Evolutionary conservation across 2,329 filamentous ascomycete genomes (phyloP).

Genomic region (Clathrospora elynae): DNA sequence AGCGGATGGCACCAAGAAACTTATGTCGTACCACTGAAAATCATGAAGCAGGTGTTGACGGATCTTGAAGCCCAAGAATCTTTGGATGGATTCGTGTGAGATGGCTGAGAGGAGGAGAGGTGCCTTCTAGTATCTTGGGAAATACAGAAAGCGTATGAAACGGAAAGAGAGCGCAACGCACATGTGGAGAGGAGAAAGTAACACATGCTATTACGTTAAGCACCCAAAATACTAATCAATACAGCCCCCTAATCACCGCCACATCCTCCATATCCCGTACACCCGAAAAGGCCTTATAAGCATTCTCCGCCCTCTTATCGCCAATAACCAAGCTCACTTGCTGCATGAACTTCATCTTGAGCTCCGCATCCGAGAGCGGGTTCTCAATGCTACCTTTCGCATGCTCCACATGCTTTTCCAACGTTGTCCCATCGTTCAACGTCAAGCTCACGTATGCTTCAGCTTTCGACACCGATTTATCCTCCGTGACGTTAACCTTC

Average conservation of each 20-base stretch:
- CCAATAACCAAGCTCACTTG: constrained; percentile 55
- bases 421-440: constrained; percentile 45
- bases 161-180: no score
- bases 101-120: neutral
- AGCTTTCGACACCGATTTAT: constrained; percentile 50
- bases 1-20: neutral
- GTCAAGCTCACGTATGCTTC: constrained; percentile 50
- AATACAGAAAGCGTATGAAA: no score
- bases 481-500: constrained; percentile 52
- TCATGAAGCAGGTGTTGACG: neutral
- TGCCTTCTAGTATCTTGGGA: no score
- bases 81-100: neutral
- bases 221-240: no score
- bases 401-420: constrained; percentile 56
- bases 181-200: no score
- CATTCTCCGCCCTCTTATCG: constrained; percentile 39
- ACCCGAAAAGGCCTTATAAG: constrained; percentile 20
- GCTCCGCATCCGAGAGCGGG: constrained; percentile 54
- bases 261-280: constrained; percentile 19
- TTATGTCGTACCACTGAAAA: neutral
- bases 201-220: no score
- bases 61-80: neutral
- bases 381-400: constrained; percentile 58
- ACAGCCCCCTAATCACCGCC: no score
- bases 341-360: constrained; percentile 58